Base-by-base conservation (phyloP, 352 stramenopile species). In the Phytophthora uliginosa region DNA sequence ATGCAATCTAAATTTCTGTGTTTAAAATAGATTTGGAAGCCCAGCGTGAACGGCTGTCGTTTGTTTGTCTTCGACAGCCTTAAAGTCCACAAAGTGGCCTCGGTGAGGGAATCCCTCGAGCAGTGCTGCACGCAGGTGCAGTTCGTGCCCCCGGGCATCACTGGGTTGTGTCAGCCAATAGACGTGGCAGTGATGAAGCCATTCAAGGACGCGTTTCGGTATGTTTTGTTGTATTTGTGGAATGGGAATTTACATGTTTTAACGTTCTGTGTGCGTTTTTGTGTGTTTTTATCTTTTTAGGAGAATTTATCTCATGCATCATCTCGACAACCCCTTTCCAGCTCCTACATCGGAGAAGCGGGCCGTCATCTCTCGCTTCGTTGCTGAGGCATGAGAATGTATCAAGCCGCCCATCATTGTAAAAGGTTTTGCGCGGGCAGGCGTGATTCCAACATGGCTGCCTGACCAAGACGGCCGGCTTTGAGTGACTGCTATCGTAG, bases 1-100 rank as follows among this genome's bases (percentile, higher is more conserved):
- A 31, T 48, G 9, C 34, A 56, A 48, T 55, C 54, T 56, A 10
- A 52, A 45, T 59, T 50, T 62, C 4, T 31, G 28, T 31, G 28
- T 50, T 57, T 54, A 4, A 3, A 54, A 60, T 24, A 69, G 45
- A 55, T 59, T 45, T 71, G 63, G 34, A 71, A 64, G 20, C 55
- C 42, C 3, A 50, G 42, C 18, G 42, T 50, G 15, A 6, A 50
- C 42, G 42, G 42, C 7, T 50, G 42, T 17, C 15, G 6, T 8
- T 17, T 50, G 7, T 18, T 50, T 15, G 24, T 24, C n/a, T 12
- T 50, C 6, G 18, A n/a, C 42, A 50, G 17, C 6, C 18, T 24
- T 5, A 50, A 50, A 24, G 17, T 50, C 42, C 17, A 24, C 42
- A 50, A 24, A 2, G 24, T 50, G 42, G 1, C 6, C 2, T 50